Conservation (phyloP, 1,284 basidiomycete genomes). For the Cryptococcus jaspeensis region DNA sequence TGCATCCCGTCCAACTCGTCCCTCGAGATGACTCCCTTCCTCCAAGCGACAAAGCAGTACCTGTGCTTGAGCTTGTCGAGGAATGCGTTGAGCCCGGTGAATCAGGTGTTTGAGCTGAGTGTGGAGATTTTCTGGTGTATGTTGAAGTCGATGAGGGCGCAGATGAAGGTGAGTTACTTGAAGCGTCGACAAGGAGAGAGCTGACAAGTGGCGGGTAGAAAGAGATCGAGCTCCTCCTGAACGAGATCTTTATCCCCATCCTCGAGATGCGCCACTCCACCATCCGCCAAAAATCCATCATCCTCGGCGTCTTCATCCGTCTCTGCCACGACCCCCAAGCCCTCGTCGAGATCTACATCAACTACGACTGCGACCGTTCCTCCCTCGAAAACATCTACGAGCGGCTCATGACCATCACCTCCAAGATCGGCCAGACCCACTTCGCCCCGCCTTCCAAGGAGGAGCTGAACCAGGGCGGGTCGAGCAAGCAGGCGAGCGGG, state of each 20-base stretch:
- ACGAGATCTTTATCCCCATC: constrained; percentile 98
- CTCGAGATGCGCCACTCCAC: constrained; percentile 98
- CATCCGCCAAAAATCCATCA: constrained; percentile 87
- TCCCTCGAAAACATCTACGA: constrained; percentile 95
- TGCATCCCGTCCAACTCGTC: constrained; percentile 85
- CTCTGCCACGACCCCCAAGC: constrained; percentile 93
- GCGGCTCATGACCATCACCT: constrained; percentile 89
- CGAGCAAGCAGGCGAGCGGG: constrained; percentile 50
- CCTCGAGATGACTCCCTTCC: constrained; percentile 79
- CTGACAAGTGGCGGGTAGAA: constrained; percentile 59
- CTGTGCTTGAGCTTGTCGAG: constrained; percentile 89
- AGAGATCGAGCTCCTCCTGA: constrained; percentile 97
- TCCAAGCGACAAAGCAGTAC: constrained; percentile 91
- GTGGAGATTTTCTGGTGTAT: constrained; percentile 99
- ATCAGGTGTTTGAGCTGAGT: constrained; percentile 95
- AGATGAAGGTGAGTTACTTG: constrained; percentile 69
- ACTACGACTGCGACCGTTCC: constrained; percentile 94
- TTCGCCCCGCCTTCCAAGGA: constrained; percentile 57
- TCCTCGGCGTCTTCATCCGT: constrained; percentile 79
- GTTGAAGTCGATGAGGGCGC: constrained; percentile 86
- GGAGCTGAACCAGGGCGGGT: constrained; percentile 33
- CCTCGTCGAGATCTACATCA: constrained; percentile 93
- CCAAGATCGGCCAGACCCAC: constrained; percentile 78
- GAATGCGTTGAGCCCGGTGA: constrained; percentile 92
- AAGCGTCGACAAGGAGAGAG: neutral